Base-by-base conservation (phyloP, 345 rosid species). In the Psidium friedrichsthalianum region DNA sequence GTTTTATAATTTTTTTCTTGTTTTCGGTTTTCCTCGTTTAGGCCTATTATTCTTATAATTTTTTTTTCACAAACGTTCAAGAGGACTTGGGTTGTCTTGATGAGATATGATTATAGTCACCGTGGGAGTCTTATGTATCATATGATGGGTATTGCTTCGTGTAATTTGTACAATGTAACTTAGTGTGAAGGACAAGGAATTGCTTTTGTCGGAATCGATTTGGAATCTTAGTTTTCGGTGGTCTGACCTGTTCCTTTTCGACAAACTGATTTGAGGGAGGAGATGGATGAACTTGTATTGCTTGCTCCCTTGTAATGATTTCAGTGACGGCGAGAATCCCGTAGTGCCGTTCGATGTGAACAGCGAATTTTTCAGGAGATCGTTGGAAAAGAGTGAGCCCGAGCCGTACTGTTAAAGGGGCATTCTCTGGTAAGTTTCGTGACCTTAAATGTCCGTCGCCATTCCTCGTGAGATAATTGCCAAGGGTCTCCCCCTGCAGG, bases 81-180 rank as follows among this genome's bases (percentile, higher is more conserved):
- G 87, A 22, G 87, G 85, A 82, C 83, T 58, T 83, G 88, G 32
- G 56, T 86, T 89, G 86, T 87, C 86, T 86, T 86, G 89, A 87
- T 88, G 91, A 88, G 89, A 83, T 86, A 86, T 84, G 84, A 57
- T 83, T 69, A 58, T 81, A 89, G 76, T 84, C 81, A 53, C 82
- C 83, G 85, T 91, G 88, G 89, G 90, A 87, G 82, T 88, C 88
- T 83, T 88, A 36, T 92, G 94, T 94, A 92, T 90, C 83, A 92
- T 91, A 91, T 92, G 89, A 25, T 82, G 61, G 89, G 86, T 88
- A 89, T 82, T 87, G 80, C 82, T 86, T 84, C 32, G 86, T 85
- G 86, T 85, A 85, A 85, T 84, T 69, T 85, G 93, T 90, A 89
- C 91, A 86, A 90, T 89, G 88, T 88, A 89, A 85, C 74, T 81